A percentile compares a stretch with the other conserved stretches of the same genome.
These are phyloP conservation scores for Melanogaster broomeanus DNA, from an alignment of 768 basidiomycete genomes.

Conservation along the genomic window DNA sequence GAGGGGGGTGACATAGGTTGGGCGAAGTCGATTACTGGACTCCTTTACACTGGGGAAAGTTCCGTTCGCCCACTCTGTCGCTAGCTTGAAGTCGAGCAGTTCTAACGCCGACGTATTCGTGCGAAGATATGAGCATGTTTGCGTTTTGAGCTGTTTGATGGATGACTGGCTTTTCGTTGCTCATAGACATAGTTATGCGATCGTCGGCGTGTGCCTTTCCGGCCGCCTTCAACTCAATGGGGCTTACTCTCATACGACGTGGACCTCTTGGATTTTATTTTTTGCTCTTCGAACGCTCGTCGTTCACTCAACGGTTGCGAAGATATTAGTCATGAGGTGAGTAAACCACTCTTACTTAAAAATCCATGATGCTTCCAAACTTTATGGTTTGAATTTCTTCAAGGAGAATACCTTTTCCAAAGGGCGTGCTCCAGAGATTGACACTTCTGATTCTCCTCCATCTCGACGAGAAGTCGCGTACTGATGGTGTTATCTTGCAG, in stretches of 20 bases:
- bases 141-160: constrained; percentile 44
- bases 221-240: constrained; percentile 77
- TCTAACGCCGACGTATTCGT: constrained; percentile 45
- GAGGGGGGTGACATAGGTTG: constrained; percentile 51
- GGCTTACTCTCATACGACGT: constrained; percentile 85
- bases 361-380: constrained; percentile 55
- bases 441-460: constrained; percentile 41
- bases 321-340: constrained; percentile 15
- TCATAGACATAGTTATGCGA: constrained; percentile 91
- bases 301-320: constrained; percentile 39
- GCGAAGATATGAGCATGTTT: constrained; percentile 79
- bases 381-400: constrained; percentile 84
- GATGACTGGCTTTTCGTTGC: constrained; percentile 57
- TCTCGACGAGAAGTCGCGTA: not conserved
- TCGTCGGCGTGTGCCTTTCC: constrained; percentile 47
- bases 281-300: constrained; percentile 52
- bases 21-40: constrained; percentile 50
- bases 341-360: constrained; percentile 16
- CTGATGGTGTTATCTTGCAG: constrained; percentile 10
- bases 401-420: constrained; percentile 72
- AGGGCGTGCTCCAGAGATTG: constrained; percentile 77
- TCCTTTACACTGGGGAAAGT: constrained; percentile 19
- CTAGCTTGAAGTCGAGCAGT: constrained; percentile 36
- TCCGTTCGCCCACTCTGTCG: constrained; percentile 62
- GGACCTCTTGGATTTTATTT: constrained; percentile 47